These are phyloP conservation scores for Solidago caesia DNA, from an alignment of 129 eudicot species.

Conservation along the genomic window DNA sequence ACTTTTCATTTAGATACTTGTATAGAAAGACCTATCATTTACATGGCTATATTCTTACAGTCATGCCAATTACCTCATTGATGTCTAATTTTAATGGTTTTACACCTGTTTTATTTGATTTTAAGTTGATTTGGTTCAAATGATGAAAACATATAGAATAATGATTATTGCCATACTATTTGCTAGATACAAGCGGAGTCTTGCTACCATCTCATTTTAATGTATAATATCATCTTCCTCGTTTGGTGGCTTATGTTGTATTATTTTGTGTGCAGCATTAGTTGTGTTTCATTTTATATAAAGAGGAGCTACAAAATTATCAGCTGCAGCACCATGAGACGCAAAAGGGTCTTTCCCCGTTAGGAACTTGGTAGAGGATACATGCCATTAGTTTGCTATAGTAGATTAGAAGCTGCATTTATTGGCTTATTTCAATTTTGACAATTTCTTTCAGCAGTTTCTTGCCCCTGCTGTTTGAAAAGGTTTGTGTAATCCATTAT, in stretches of 20 bases:
- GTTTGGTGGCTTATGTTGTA: background rate
- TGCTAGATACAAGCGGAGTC: too few relatives aligned
- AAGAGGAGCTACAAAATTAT: background rate
- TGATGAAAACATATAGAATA: background rate
- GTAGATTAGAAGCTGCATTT: background rate
- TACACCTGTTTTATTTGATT: background rate
- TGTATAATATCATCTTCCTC: background rate
- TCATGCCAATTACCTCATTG: background rate
- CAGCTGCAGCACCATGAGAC: background rate
- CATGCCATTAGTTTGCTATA: background rate
- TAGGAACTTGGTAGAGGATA: background rate
- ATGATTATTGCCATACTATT: background rate
- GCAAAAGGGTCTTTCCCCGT: background rate
- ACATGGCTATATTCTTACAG: background rate
- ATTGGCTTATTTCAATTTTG: conserved; percentile 11
- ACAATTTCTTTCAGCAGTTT: background rate
- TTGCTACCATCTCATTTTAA: background rate
- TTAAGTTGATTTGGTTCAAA: background rate
- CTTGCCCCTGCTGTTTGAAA: background rate
- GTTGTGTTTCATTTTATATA: conserved; percentile 21
- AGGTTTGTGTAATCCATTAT: background rate
- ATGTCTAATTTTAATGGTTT: background rate
- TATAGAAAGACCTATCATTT: background rate
- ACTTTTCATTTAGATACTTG: background rate
- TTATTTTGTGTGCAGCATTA: conserved; percentile 21